Evolutionary conservation across 1,284 basidiomycete genomes (phyloP), one percentile per base, ranked within the genome.

Genomic region (Blastosporella zonata): DNA sequence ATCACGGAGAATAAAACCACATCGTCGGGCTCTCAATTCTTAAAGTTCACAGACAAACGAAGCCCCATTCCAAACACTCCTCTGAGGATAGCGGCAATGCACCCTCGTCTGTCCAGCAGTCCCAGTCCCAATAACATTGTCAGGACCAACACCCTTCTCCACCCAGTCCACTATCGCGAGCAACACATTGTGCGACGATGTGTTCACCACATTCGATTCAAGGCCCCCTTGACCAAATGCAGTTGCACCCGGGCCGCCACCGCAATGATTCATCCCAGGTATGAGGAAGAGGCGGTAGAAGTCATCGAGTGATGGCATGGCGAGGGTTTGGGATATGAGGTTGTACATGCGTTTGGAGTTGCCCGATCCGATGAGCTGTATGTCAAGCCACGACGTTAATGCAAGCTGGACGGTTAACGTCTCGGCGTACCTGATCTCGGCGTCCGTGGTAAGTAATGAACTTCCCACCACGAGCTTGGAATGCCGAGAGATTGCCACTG

Each of bases 251-350:
- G 40, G 43, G 6, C 52, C 52, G 12, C 40, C 40, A 7, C 10
- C 5, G 21, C 52, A 53, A 15, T 53, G 52, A 7, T 31, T 22
- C 52, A 53, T 49, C 9, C 52, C 52, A 6, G 47, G 46, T n/a
- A 49, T 41, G 1, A 49, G 29, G 29, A 53, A 53, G 39, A 53
- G 51, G 18, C 51, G 51, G 25, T 53, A 53, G 36, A 53, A 53
- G 17, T 38, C 17, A 27, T 53, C 52, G 23, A 53, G 25, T 9
- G 47, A 38, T 3, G 38, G 42, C 13, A 53, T 40, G 28, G 27
- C n/a, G 18, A 53, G 38, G 2, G 51, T 53, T 6, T 34, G 10
- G 7, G 47, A 45, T 15, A 53, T 46, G 2, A 49, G 36, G 17
- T 49, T 38, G 40, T 53, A 47, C 25, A 39, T 27, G 6, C 43